phyloP scores from a whole-genome alignment of 345 rosid species.

The Citrus reticulata region DNA sequence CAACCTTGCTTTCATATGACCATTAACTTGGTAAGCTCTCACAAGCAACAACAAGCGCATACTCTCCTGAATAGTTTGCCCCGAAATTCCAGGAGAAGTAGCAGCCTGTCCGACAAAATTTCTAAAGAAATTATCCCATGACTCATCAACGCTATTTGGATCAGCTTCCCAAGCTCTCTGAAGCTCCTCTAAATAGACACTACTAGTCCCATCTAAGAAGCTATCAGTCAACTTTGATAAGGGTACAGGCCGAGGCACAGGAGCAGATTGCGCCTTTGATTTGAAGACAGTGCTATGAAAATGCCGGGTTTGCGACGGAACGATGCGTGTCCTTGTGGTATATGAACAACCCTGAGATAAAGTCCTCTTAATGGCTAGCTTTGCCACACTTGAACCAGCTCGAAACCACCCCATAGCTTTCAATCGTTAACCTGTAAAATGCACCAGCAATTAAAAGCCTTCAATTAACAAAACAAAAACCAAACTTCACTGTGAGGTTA shows the following conservation, averaged over 20 bases:
- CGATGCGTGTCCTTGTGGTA: conserved; percentile 32
- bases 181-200: conserved; percentile 76
- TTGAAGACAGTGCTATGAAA: conserved; percentile 53
- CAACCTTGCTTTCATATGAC: conserved; percentile 81
- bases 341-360: conserved; percentile 47
- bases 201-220: conserved; percentile 75
- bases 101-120: conserved; percentile 82
- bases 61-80: conserved; percentile 86
- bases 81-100: conserved; percentile 68
- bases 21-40: conserved; percentile 84
- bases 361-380: conserved; percentile 60
- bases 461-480: neutral
- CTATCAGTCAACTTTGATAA: conserved; percentile 75
- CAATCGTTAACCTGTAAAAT: conserved; percentile 8
- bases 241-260: conserved; percentile 72
- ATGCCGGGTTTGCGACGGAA: conserved; percentile 38
- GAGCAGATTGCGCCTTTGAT: conserved; percentile 55
- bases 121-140: conserved; percentile 83
- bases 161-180: conserved; percentile 85
- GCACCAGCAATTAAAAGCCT: conserved; percentile 1
- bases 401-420: conserved; percentile 69
- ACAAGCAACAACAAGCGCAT: conserved; percentile 74
- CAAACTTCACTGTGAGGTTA: neutral
- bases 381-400: conserved; percentile 55
- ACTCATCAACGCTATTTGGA: conserved; percentile 69